phyloP scores from a whole-genome alignment of 2,329 filamentous ascomycete species.

The Coniochaeta sp. region DNA sequence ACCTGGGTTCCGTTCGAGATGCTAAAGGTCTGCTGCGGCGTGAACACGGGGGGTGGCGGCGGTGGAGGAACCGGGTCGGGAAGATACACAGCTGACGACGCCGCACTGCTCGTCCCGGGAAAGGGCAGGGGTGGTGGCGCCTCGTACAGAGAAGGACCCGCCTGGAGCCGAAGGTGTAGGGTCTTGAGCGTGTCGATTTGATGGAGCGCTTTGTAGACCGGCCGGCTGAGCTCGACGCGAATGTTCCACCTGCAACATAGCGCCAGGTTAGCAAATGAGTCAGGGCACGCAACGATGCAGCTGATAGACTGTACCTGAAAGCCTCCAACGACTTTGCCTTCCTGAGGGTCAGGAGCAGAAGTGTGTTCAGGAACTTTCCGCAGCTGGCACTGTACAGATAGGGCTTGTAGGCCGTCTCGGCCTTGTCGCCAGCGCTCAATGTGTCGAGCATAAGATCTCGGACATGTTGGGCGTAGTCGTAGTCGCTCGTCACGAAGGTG shows the following conservation, averaged over 20 bases:
- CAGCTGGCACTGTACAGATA: conserved; percentile 49
- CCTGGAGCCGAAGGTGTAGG: conserved; percentile 52
- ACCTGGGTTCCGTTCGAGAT: conserved; percentile 10
- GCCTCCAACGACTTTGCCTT: conserved; percentile 47
- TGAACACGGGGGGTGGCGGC: conserved; percentile 6
- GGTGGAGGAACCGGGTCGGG: conserved; percentile 12
- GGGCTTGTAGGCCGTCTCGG: conserved; percentile 44
- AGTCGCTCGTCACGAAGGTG: conserved; percentile 56
- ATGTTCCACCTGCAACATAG: conserved; percentile 49
- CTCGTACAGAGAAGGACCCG: conserved; percentile 47
- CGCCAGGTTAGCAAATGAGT: conserved; percentile 4
- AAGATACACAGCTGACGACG: conserved; percentile 12
- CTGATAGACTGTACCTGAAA: conserved; percentile 38
- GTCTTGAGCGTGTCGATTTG: conserved; percentile 42
- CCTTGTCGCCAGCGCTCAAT: conserved; percentile 41
- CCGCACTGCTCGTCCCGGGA: conserved; percentile 10
- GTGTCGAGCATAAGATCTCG: conserved; percentile 51
- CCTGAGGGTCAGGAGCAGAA: conserved; percentile 49
- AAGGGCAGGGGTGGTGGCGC: conserved; percentile 39
- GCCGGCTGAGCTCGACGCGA: conserved; percentile 52
- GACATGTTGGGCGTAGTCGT: conserved; percentile 54
- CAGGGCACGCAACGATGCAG: not conserved
- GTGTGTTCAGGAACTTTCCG: conserved; percentile 58
- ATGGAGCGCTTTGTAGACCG: conserved; percentile 51
- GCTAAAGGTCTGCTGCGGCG: conserved; percentile 8